Base-by-base conservation (phyloP, 306 rosid genomes). In the Vicia sativa region DNA sequence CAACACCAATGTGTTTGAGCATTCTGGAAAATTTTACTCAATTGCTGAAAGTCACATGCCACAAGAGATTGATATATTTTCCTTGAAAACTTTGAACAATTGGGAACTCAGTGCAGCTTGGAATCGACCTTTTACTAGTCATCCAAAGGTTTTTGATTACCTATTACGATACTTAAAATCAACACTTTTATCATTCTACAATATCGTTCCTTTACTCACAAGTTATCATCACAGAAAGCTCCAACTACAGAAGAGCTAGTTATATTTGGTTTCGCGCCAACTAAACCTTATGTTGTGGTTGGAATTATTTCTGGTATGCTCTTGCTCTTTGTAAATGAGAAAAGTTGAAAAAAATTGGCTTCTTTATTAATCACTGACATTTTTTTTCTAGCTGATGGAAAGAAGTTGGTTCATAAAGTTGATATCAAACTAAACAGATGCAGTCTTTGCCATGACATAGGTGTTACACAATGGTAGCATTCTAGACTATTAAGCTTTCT, bases 1-100 rank as follows among this genome's bases (percentile, higher is more conserved):
- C 84, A 88, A 89, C 80, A 87, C 95, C 31, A 91, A 62, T 45
- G 84, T 87, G 37, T 80, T 88, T 74, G 87, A 85, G 77, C 95
- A 91, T 67, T 79, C 87, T 0, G 87, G 91, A 9, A 91, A 74
- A 61, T 58, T 77, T 7, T 87, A 81, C 68, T 85, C 95, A 0
- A 18, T 71, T 31, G 87, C 95, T 44, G 97, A 89, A 69, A 88
- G 72, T 69, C 75, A 80, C 75, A 39, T 76, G 45, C 95, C 97
- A 25, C 95, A 87, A 62, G 81, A 89, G 81, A 81, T 89, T 37
- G 90, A 91, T 70, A 80, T 85, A 55, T 59, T 56, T 1, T 80
- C 81, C 0, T 54, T 91, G 0, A 61, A 87, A 67, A 81, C 88
- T 15, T 57, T 82, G 4, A 76, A 67, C 12, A 74, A 72, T 70